Evolutionary conservation across 805 yeast genomes (phyloP).

Genomic region (Kodamaea sagamina): DNA sequence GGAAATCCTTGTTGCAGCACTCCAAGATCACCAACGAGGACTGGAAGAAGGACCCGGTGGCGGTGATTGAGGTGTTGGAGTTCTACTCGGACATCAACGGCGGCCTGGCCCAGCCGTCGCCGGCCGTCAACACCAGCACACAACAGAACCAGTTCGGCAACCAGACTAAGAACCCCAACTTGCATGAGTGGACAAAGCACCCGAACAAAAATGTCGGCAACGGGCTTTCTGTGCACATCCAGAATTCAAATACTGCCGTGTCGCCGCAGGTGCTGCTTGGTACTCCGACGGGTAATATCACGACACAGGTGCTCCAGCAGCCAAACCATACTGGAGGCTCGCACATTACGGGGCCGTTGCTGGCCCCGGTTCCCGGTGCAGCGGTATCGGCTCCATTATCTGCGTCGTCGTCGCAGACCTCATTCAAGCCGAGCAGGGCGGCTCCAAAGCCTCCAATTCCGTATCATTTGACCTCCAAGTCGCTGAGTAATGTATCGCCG

Average conservation of each 20-base stretch:
- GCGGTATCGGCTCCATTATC: slow-evolving; percentile 10
- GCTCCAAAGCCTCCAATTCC: slow-evolving; percentile 49
- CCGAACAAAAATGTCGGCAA: slow-evolving; percentile 12
- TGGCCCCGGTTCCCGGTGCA: slow-evolving; percentile 13
- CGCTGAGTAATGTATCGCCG: slow-evolving; percentile 28
- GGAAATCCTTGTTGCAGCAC: slow-evolving; percentile 57
- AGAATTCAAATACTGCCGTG: slow-evolving; percentile 2
- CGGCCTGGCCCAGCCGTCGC: slow-evolving; percentile 33
- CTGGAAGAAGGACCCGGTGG: slow-evolving; percentile 63
- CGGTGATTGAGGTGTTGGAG: slow-evolving; percentile 61
- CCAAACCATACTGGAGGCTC: slow-evolving; percentile 6
- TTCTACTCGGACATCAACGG: slow-evolving; percentile 53
- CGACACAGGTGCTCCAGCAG: slow-evolving; percentile 8
- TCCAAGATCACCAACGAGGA: slow-evolving; percentile 63
- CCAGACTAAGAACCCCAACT: slow-evolving; percentile 22
- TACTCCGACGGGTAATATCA: slow-evolving; percentile 8
- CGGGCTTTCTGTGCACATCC: slow-evolving; percentile 7
- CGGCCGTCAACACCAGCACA: slow-evolving; percentile 27
- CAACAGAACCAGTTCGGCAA: slow-evolving; percentile 5
- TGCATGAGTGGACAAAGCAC: slow-evolving; percentile 49
- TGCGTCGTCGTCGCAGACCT: slow-evolving; percentile 14
- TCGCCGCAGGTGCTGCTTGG: slow-evolving; percentile 2
- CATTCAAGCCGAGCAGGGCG: slow-evolving; percentile 38
- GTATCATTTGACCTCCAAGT: slow-evolving; percentile 32
- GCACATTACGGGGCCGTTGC: slow-evolving; percentile 5